phyloP scores from a whole-genome alignment of 768 basidiomycete species.

The Pisolithus sp. region DNA sequence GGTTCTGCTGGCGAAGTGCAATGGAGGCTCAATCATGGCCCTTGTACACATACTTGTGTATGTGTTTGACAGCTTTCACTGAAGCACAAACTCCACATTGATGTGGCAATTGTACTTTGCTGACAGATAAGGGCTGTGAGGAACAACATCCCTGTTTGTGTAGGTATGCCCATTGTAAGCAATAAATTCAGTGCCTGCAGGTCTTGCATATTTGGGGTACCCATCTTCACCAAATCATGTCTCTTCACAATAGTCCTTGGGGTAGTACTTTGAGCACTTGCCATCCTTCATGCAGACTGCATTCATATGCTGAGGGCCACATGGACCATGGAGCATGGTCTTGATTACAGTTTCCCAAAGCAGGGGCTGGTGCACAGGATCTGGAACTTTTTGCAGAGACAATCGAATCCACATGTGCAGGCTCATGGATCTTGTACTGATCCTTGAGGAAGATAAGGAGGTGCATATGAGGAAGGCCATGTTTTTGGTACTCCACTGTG shows the following conservation, averaged over 20 bases:
- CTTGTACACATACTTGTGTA: too few species aligned
- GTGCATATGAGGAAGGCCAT: too few species aligned
- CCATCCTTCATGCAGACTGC: slow-evolving; percentile 3
- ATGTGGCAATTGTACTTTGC: not conserved
- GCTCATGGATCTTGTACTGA: not conserved
- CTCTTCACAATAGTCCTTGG: slow-evolving; percentile 25
- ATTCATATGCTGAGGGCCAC: too few species aligned
- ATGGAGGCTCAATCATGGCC: slow-evolving; percentile 3
- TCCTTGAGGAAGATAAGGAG: slow-evolving; percentile 22
- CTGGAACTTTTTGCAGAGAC: too few species aligned
- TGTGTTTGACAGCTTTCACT: too few species aligned
- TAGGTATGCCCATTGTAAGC: slow-evolving; percentile 18
- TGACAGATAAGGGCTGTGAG: too few species aligned
- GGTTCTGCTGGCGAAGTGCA: slow-evolving; percentile 14
- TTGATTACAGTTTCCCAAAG: slow-evolving; percentile 10
- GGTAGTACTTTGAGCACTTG: too few species aligned
- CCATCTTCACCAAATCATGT: slow-evolving; percentile 22
- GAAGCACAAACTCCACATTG: too few species aligned
- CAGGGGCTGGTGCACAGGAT: too few species aligned
- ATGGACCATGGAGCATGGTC: too few species aligned
- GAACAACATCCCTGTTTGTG: slow-evolving; percentile 6
- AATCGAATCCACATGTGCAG: too few species aligned
- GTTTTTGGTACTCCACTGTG: too few species aligned
- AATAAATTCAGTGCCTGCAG: not conserved
- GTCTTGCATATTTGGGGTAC: slow-evolving; percentile 31